These are phyloP conservation scores for Phytophthora capsici DNA, from an alignment of 352 stramenopile genomes.

Conservation along the genomic window DNA sequence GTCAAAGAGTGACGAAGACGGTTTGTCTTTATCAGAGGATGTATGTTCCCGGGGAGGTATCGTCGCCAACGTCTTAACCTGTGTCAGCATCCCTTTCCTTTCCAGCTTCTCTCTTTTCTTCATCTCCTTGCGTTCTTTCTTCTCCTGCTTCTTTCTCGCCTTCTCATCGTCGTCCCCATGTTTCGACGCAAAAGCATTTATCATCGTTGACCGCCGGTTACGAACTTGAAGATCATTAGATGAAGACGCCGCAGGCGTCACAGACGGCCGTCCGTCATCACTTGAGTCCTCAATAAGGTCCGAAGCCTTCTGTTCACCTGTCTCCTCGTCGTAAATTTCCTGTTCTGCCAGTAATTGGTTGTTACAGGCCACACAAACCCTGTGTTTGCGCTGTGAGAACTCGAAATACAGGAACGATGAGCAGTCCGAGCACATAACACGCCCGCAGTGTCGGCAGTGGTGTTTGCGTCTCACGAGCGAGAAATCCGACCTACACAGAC, in stretches of 20 bases:
- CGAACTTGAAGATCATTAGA: constrained; percentile 1
- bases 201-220: constrained; percentile 14
- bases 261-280: constrained; percentile 1
- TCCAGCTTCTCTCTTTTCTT: constrained; percentile 27
- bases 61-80: neutral
- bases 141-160: constrained; percentile 24
- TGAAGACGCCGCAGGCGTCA: constrained; percentile 16
- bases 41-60: neutral
- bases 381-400: constrained; percentile 65
- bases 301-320: neutral
- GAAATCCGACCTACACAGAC: constrained; percentile 63
- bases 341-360: constrained; percentile 33
- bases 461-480: constrained; percentile 78
- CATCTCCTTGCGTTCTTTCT: constrained; percentile 18
- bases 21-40: constrained; percentile 3
- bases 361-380: constrained; percentile 63
- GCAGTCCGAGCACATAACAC: constrained; percentile 81
- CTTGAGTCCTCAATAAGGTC: constrained; percentile 19
- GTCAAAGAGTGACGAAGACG: constrained; percentile 48
- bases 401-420: constrained; percentile 72
- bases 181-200: constrained; percentile 13
- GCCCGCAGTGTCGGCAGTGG: constrained; percentile 77
- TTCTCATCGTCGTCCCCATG: constrained; percentile 17
- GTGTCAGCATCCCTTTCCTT: neutral
- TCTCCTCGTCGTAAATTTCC: constrained; percentile 32